Percentiles rank a stretch among this genome's conserved stretches.
phyloP scores from a whole-genome alignment of 495 filamentous ascomycete genomes.

The Podospora tetraspora region DNA sequence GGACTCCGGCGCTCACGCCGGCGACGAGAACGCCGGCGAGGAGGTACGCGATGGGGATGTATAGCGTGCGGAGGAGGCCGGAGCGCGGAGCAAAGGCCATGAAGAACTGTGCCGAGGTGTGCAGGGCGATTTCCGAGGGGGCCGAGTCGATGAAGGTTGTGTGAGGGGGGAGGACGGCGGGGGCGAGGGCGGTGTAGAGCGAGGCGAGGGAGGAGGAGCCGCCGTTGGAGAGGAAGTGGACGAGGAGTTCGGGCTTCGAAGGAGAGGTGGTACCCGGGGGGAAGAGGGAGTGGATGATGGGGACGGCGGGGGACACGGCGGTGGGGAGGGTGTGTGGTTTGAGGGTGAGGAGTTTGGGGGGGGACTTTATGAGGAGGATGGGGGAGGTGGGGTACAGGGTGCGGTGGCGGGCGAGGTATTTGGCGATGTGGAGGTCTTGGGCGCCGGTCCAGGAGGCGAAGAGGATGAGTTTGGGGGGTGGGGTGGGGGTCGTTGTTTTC shows the following conservation, averaged over 20 bases:
- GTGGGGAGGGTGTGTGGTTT: background rate
- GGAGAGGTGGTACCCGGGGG: background rate
- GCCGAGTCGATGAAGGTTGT: slow-evolving; percentile 33
- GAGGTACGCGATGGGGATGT: background rate
- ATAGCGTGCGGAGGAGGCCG: background rate
- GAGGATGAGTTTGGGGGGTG: slow-evolving; percentile 27
- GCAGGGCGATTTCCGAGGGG: slow-evolving; percentile 26
- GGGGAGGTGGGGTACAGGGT: slow-evolving; percentile 29
- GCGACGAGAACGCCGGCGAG: background rate
- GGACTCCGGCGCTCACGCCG: background rate
- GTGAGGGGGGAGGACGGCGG: slow-evolving; percentile 22
- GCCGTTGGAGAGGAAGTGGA: slow-evolving; percentile 40
- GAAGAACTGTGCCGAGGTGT: background rate
- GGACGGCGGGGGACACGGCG: slow-evolving; percentile 1
- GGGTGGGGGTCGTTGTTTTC: background rate
- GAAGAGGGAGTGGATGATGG: slow-evolving; percentile 2
- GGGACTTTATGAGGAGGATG: slow-evolving; percentile 33
- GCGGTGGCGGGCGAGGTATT: slow-evolving; percentile 36
- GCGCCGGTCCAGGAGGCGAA: slow-evolving; percentile 38
- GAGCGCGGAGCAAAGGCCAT: background rate
- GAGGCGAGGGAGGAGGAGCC: slow-evolving; percentile 27
- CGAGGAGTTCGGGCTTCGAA: slow-evolving; percentile 23
- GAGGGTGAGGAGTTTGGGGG: background rate
- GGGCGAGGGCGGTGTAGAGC: slow-evolving; percentile 21
- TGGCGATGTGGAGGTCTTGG: slow-evolving; percentile 36